These are phyloP conservation scores for Phytophthora cajani DNA, from an alignment of 352 stramenopile genomes.

Conservation along the genomic window DNA sequence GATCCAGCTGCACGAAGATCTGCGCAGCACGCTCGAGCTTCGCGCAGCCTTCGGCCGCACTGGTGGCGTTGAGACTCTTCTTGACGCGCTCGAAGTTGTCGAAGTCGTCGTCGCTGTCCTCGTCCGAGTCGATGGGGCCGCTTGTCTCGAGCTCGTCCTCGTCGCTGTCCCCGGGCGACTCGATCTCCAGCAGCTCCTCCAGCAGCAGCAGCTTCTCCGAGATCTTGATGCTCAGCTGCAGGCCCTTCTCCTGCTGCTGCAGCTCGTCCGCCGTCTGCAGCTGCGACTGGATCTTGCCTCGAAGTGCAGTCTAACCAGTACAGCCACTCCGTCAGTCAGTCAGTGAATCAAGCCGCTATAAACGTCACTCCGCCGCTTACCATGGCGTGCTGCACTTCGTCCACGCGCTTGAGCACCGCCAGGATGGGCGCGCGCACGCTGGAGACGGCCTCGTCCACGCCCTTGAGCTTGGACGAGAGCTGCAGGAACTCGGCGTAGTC, in stretches of 20 bases:
- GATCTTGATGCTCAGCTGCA: slow-evolving; percentile 73
- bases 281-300: slow-evolving; percentile 60
- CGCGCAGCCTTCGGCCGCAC: slow-evolving; percentile 63
- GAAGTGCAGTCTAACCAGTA: slow-evolving; percentile 46
- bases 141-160: slow-evolving; percentile 20
- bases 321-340: too few relatives aligned
- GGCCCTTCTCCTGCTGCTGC: slow-evolving; percentile 51
- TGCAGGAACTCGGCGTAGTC: slow-evolving; percentile 91
- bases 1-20: slow-evolving; percentile 77
- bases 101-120: slow-evolving; percentile 64
- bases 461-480: slow-evolving; percentile 88
- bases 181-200: slow-evolving; percentile 80
- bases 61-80: slow-evolving; percentile 39
- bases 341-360: slow-evolving; percentile 4
- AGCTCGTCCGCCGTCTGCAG: slow-evolving; percentile 53
- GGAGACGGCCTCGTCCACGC: slow-evolving; percentile 85
- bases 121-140: slow-evolving; percentile 22
- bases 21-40: slow-evolving; percentile 78
- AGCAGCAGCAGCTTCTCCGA: slow-evolving; percentile 80
- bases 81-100: slow-evolving; percentile 78
- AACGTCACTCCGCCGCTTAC: slow-evolving; percentile 5
- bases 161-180: slow-evolving; percentile 38
- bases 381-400: slow-evolving; percentile 69
- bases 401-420: slow-evolving; percentile 80
- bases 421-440: slow-evolving; percentile 77